Conservation (phyloP, 768 basidiomycete species). For the Strobilomyces confusus region DNA sequence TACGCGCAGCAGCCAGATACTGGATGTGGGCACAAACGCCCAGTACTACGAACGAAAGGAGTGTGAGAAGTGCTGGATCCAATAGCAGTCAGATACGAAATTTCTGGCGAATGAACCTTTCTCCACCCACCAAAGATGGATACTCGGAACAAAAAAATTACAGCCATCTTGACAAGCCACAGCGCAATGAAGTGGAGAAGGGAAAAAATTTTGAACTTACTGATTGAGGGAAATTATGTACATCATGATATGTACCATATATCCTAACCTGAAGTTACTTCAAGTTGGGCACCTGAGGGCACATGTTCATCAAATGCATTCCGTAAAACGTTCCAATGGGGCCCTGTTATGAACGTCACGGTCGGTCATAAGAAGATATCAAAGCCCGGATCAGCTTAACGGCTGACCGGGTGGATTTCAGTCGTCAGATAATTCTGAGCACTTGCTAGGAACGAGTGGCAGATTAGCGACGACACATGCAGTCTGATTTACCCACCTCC, state of each 20-base stretch:
- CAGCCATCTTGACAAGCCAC: conserved; percentile 15
- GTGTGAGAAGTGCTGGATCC: conserved; percentile 11
- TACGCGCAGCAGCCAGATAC: conserved; percentile 8
- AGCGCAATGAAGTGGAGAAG: neutral
- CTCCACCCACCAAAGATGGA: conserved; percentile 20
- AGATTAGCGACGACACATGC: neutral
- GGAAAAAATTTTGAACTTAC: neutral
- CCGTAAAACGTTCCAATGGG: neutral
- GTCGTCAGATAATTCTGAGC: neutral
- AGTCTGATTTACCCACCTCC: neutral
- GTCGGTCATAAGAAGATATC: neutral
- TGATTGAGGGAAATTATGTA: neutral
- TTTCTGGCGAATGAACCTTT: neutral
- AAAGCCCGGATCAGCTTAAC: neutral
- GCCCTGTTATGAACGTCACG: neutral
- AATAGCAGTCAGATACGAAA: neutral
- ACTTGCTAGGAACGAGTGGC: neutral
- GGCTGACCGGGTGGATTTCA: neutral
- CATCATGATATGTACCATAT: too few relatives aligned
- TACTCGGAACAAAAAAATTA: conserved; percentile 24
- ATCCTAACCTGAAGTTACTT: neutral
- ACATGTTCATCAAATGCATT: neutral
- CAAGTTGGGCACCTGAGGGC: neutral
- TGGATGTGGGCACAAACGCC: conserved; percentile 21
- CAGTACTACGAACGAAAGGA: conserved; percentile 18